Evolutionary conservation across 78 protist genomes (phyloP).

Genomic region (Isochrysis galbana): DNA sequence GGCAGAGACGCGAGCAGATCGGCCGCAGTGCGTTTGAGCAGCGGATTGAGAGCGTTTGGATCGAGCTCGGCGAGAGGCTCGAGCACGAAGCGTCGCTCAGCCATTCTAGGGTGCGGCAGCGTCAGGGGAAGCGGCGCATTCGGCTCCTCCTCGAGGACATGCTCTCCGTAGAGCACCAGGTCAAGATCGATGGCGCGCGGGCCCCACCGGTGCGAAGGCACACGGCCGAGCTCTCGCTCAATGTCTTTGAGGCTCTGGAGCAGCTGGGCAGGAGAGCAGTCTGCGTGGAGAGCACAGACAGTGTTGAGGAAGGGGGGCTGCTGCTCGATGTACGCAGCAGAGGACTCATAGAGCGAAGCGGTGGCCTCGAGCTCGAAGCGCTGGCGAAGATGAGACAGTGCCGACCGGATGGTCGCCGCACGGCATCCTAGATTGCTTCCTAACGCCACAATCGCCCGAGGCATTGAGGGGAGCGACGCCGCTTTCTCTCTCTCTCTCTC

Average conservation of each 20-base stretch:
- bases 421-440: constrained; percentile 34
- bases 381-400: neutral
- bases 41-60: neutral
- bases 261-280: constrained; percentile 49
- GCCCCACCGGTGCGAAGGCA: constrained; percentile 60
- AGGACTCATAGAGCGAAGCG: constrained; percentile 64
- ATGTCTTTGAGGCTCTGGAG: constrained; percentile 44
- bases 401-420: neutral
- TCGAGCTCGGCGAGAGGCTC: constrained; percentile 68
- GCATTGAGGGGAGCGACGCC: too few relatives aligned
- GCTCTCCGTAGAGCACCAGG: constrained; percentile 55
- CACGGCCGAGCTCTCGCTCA: constrained; percentile 61
- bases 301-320: constrained; percentile 68
- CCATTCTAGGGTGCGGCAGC: constrained; percentile 73
- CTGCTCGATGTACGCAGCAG: constrained; percentile 59
- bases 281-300: constrained; percentile 41
- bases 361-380: constrained; percentile 25
- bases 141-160: neutral
- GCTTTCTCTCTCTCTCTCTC: too few relatives aligned
- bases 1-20: neutral
- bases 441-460: too few relatives aligned
- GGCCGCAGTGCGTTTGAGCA: neutral
- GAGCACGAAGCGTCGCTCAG: constrained; percentile 77
- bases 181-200: constrained; percentile 77
- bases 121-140: neutral